Evolutionary conservation across 2,329 filamentous ascomycete genomes (phyloP), one percentile per base, ranked within the genome.

Genomic region (Annulohypoxylon truncatum): DNA sequence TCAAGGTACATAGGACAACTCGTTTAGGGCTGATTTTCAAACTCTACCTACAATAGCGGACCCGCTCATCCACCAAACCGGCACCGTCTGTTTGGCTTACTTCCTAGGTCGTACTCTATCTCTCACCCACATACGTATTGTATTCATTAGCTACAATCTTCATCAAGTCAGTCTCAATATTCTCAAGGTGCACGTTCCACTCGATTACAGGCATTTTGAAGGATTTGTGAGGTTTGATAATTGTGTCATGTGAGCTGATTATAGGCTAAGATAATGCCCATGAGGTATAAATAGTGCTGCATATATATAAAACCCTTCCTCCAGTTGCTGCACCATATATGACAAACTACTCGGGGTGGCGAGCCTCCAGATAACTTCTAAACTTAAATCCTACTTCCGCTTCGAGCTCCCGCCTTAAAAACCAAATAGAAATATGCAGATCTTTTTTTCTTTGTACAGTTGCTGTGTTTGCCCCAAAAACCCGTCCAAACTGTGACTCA

Each of bases 391-490:
- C 60, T 52, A 47, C 60, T 52, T 48, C 60, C 58, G 56, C 63
- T 56, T 62, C 48, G 56, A 53, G 53, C 66, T 66, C 61, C 64
- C 50, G 55, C 58, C 64, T 35, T 26, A 48, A 57, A 52, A 59
- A 62, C 53, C 56, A 56, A 63, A 61, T 51, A 29, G 48, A 67
- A 69, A 60, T 60, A 68, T 65, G 66, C 66, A 60, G 60, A 51
- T 66, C 61, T 71, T 71, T 72, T 46, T 56, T 59, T 38, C 55
- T 64, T 70, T 64, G 68, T 74, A 75, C 73, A 75, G 55, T 53
- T 71, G 54, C 42, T 68, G 60, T 65, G 62, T 48, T 57, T 64
- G 52, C 54, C 40, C 29, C 13, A 12, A 47, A 59, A 54, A 40
- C 56, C 56, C 52, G 54, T 50, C 53, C 51, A 50, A 69, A 64